A percentile compares a stretch with the other conserved stretches of the same genome.
These are phyloP conservation scores for Talaromyces sp. DNA, from an alignment of 2,329 filamentous ascomycete genomes.

Conservation along the genomic window DNA sequence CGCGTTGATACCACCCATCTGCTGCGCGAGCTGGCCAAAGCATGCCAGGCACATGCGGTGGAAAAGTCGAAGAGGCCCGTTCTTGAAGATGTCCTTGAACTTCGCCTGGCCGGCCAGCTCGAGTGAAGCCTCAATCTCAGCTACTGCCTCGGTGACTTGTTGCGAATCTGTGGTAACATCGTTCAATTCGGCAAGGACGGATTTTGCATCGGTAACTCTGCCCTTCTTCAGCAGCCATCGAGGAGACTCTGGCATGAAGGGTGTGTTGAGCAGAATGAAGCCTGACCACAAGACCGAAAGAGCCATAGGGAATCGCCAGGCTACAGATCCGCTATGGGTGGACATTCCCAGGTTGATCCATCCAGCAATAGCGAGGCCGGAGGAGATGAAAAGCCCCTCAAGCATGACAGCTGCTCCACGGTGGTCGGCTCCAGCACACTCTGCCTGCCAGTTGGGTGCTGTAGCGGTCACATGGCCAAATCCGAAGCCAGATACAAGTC, in stretches of 20 bases:
- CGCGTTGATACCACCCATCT: not conserved
- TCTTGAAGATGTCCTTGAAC: not conserved
- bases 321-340: not conserved
- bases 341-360: not conserved
- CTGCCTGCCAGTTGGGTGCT: constrained; percentile 87
- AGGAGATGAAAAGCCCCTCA: not conserved
- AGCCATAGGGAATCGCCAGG: not conserved
- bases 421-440: constrained; percentile 32
- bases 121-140: not conserved
- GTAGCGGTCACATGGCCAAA: constrained; percentile 87
- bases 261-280: not conserved
- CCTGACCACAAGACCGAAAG: not conserved
- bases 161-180: too few species aligned
- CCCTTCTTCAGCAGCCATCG: not conserved
- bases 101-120: not conserved
- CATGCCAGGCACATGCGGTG: not conserved
- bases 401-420: not conserved
- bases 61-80: not conserved
- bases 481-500: constrained; percentile 76
- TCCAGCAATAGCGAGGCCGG: not conserved
- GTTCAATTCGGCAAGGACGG: too few species aligned
- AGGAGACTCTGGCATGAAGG: not conserved
- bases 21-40: not conserved
- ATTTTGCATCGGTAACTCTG: too few species aligned
- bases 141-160: not conserved